phyloP scores from a whole-genome alignment of 2,329 filamentous ascomycete genomes.

The Colletotrichum euphorbiae region DNA sequence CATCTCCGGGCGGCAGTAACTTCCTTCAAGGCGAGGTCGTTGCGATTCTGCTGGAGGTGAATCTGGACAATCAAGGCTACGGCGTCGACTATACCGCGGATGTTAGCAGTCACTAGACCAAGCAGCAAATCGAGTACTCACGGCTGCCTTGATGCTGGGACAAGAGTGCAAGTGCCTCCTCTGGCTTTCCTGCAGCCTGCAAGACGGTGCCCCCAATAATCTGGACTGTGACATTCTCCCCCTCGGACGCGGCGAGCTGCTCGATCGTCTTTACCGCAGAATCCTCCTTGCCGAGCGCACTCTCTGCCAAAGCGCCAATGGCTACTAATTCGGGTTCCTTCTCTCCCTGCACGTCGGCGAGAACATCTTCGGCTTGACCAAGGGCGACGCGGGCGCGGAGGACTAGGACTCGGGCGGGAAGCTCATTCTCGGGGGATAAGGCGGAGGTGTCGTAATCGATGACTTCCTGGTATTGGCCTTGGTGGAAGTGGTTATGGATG shows the following conservation, averaged over 20 bases:
- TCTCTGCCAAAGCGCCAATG: constrained; percentile 80
- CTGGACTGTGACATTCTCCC: constrained; percentile 85
- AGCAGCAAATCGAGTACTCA: constrained; percentile 58
- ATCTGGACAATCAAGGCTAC: constrained; percentile 93
- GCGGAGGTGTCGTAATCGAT: constrained; percentile 85
- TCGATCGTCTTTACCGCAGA: constrained; percentile 73
- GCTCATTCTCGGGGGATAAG: constrained; percentile 81
- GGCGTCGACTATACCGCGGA: constrained; percentile 68
- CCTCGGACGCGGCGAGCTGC: constrained; percentile 73
- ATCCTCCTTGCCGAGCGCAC: constrained; percentile 68
- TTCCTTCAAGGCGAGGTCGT: constrained; percentile 91
- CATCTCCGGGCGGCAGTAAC: constrained; percentile 87
- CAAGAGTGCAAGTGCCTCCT: constrained; percentile 84
- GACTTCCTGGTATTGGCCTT: constrained; percentile 88
- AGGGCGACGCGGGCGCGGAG: constrained; percentile 87
- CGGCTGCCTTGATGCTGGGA: constrained; percentile 87
- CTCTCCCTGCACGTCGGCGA: constrained; percentile 74
- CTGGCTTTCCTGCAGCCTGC: constrained; percentile 82
- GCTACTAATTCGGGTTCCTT: constrained; percentile 78
- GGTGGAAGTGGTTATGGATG: constrained; percentile 77
- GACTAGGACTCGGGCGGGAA: constrained; percentile 81
- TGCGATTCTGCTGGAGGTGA: constrained; percentile 89
- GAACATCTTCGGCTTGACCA: constrained; percentile 79
- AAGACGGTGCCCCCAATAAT: constrained; percentile 84
- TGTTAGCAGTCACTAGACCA: constrained; percentile 18